Evolutionary conservation across 192 early-diverging fungal genomes (phyloP), one percentile per base, ranked within the genome.

Genomic region (Coemansia sp.): DNA sequence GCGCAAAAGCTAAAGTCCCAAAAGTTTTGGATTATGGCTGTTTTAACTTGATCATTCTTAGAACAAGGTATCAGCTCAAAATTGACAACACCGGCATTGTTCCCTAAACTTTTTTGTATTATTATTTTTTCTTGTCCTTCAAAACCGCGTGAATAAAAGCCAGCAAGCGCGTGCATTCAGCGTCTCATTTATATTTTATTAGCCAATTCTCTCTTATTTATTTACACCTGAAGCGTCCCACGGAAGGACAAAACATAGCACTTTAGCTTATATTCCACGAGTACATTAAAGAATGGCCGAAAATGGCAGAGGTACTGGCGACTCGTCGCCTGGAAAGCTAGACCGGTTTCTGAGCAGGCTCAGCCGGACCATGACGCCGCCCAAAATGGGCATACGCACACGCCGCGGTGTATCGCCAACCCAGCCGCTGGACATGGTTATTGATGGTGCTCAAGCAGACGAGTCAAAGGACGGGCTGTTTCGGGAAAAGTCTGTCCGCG

Each of bases 271-370:
- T 35, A 35, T 35, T 35, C 6, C 5, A 35, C 32, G 32, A 35
- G 32, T 35, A 35, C 32, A 35, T 35, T 35, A 35, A 35, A 45
- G 11, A 49, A 49, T 49, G 48, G 48, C 48, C 19, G 48, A 49
- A 4, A 49, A 49, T 4, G n/a, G n/a, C 8, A n/a, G 19, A 21
- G n/a, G 48, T 19, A 0, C 12, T 49, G 48, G 48, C 48, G n/a
- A 21, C n/a, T 49, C 48, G 48, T 65, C 72, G 58, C 62, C 72
- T 2, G 55, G 62, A 15, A 69, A 53, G 45, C 49, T 76, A 21
- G 52, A 67, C 65, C 39, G 53, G 27, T 19, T 76, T 21, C 43
- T 76, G 5, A 66, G 55, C 41, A 70, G 29, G 43, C 60, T 76
- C 17, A 61, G 62, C 21, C 64, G 58, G 12, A 52, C 62, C n/a